phyloP scores from a whole-genome alignment of 306 rosid species.

The Sicyos edulis region DNA sequence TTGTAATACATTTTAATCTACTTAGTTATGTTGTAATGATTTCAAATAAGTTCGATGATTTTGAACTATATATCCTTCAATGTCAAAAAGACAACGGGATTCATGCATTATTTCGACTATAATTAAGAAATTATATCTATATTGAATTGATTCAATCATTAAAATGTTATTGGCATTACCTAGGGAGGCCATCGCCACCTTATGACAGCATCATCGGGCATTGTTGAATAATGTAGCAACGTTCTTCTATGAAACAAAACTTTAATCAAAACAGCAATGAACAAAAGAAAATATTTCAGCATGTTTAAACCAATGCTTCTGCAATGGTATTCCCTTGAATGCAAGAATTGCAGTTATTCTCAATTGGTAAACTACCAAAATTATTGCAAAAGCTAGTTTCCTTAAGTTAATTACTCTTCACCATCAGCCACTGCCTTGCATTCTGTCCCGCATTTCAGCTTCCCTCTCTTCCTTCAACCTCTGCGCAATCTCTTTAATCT shows the following conservation, averaged over 20 bases:
- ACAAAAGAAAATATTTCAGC: background rate
- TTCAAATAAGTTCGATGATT: too few species aligned
- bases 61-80: background rate
- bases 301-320: background rate
- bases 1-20: too few species aligned
- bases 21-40: too few species aligned
- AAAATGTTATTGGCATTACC: background rate
- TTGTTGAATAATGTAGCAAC: background rate
- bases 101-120: background rate
- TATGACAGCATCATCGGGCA: background rate
- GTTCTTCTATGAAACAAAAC: background rate
- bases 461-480: slow-evolving; percentile 41
- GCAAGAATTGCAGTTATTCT: background rate
- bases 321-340: background rate
- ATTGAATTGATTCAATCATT: background rate
- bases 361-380: background rate
- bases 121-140: background rate
- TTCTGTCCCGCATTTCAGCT: slow-evolving; percentile 35
- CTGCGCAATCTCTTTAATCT: slow-evolving; percentile 42
- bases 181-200: background rate
- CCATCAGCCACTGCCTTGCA: slow-evolving; percentile 24
- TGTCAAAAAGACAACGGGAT: too few species aligned
- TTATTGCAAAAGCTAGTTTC: slow-evolving; percentile 4
- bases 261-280: background rate
- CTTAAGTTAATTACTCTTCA: background rate